Evolutionary conservation across 352 stramenopile genomes (phyloP).

Genomic region (Lagenidium giganteum): DNA sequence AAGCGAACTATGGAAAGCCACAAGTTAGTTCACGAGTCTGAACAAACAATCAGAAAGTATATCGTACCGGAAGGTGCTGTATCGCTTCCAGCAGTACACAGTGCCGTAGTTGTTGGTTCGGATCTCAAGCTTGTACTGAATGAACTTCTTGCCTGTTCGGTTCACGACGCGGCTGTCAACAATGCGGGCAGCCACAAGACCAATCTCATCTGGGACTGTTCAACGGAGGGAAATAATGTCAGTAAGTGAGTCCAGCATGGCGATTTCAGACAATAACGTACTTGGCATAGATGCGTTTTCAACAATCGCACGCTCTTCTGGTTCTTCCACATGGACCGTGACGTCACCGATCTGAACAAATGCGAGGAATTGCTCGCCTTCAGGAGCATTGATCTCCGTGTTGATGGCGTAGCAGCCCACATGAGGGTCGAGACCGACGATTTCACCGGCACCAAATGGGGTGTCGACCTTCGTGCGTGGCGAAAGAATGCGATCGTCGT

Average conservation of each 20-base stretch:
- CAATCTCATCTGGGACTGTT: constrained; percentile 78
- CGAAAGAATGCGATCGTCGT: constrained; percentile 83
- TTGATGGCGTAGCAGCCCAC: constrained; percentile 88
- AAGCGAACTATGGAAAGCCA: constrained; percentile 36
- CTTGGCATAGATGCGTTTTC: constrained; percentile 72
- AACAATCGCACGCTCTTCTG: constrained; percentile 75
- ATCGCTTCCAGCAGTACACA: constrained; percentile 85
- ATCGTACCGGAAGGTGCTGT: constrained; percentile 81
- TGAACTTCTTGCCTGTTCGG: constrained; percentile 82
- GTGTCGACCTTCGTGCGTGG: constrained; percentile 82
- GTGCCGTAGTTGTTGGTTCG: constrained; percentile 85
- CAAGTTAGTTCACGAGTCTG: background rate
- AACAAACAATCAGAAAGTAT: background rate
- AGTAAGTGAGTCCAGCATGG: constrained; percentile 3
- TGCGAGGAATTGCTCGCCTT: constrained; percentile 77
- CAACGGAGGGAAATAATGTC: background rate
- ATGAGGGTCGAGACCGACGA: constrained; percentile 80
- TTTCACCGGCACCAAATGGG: constrained; percentile 75
- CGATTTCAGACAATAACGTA: constrained; percentile 27
- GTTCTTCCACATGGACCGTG: constrained; percentile 55
- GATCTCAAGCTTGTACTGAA: constrained; percentile 89
- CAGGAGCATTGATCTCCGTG: constrained; percentile 66
- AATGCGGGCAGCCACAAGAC: constrained; percentile 73
- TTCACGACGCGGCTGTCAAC: constrained; percentile 83
- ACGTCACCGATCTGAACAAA: constrained; percentile 84